Percentiles rank a stretch among this genome's conserved stretches.
These are phyloP conservation scores for Mycena crocata DNA, from an alignment of 768 basidiomycete species.

Conservation along the genomic window DNA sequence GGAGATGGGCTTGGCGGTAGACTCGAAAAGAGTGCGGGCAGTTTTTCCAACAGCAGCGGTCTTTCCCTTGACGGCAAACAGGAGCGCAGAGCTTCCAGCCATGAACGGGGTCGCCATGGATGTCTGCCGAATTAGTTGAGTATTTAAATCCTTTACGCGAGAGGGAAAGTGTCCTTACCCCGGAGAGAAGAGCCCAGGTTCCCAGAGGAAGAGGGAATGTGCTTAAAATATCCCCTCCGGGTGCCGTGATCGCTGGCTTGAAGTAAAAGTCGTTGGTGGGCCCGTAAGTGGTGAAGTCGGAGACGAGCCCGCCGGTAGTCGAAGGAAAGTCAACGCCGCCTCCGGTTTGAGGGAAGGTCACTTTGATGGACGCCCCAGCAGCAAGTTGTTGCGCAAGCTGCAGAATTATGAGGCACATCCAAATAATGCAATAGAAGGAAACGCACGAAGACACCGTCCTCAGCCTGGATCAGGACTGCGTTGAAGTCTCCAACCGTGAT, in stretches of 20 bases:
- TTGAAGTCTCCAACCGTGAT: conserved; percentile 59
- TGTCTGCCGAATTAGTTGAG: conserved; percentile 34
- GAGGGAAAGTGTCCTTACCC: conserved; percentile 25
- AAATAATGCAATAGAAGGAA: not conserved
- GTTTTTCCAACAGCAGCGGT: conserved; percentile 39
- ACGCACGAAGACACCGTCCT: conserved; percentile 67
- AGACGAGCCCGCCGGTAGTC: conserved; percentile 66
- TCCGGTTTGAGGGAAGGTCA: conserved; percentile 63
- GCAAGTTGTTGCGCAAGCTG: conserved; percentile 65
- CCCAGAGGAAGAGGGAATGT: conserved; percentile 57
- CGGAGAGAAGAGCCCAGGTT: conserved; percentile 53
- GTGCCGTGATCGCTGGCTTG: conserved; percentile 65
- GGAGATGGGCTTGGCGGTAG: conserved; percentile 57
- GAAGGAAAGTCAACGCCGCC: conserved; percentile 57
- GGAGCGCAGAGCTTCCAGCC: conserved; percentile 58
- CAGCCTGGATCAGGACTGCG: conserved; percentile 63
- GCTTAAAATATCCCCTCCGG: conserved; percentile 64
- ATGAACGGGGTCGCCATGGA: conserved; percentile 60
- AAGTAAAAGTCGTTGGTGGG: conserved; percentile 71
- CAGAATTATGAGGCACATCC: conserved; percentile 11
- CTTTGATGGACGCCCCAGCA: conserved; percentile 52
- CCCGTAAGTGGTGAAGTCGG: conserved; percentile 66
- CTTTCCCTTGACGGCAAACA: conserved; percentile 55
- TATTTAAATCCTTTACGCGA: not conserved
- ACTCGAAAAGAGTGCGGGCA: conserved; percentile 50